Evolutionary conservation across 2,329 filamentous ascomycete genomes (phyloP).

Genomic region (Teratosphaeria viscida): DNA sequence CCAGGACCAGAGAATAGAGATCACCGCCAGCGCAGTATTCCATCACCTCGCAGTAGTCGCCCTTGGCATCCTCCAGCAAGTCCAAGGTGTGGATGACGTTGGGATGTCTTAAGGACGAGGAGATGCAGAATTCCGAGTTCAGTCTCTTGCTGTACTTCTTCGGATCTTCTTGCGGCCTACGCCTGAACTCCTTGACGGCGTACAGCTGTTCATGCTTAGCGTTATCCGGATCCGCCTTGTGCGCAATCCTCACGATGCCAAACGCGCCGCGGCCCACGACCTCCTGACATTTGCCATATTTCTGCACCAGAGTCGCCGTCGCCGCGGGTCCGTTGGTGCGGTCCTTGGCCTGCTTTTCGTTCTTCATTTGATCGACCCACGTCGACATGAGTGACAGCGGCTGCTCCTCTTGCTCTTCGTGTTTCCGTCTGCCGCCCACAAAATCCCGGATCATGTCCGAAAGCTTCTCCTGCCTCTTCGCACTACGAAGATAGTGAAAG

Average conservation of each 20-base stretch:
- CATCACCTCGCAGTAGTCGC: constrained; percentile 98
- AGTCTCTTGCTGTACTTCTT: constrained; percentile 97
- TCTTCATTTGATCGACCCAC: constrained; percentile 90
- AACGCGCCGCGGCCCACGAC: constrained; percentile 93
- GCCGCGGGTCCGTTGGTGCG: constrained; percentile 67
- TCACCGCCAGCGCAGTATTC: constrained; percentile 97
- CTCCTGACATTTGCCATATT: constrained; percentile 98
- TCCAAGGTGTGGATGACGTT: constrained; percentile 98
- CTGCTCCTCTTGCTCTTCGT: constrained; percentile 57
- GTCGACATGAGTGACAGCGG: constrained; percentile 87
- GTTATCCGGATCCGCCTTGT: constrained; percentile 81
- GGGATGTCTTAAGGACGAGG: constrained; percentile 87
- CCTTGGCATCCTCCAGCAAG: constrained; percentile 88
- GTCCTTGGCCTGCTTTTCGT: constrained; percentile 62
- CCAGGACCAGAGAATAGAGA: constrained; percentile 83
- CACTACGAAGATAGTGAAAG: constrained; percentile 78
- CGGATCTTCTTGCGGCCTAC: constrained; percentile 83
- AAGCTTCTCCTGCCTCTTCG: constrained; percentile 87
- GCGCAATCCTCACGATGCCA: constrained; percentile 92
- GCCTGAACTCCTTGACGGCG: constrained; percentile 95
- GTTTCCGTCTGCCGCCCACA: constrained; percentile 66
- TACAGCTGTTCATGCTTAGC: constrained; percentile 75
- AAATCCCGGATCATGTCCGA: constrained; percentile 83
- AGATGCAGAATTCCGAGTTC: constrained; percentile 97
- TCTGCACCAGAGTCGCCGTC: constrained; percentile 75